Percentiles rank a stretch among this genome's conserved stretches.
phyloP scores from a whole-genome alignment of 73 alveolate genomes.

The Paramecium bursaria region DNA sequence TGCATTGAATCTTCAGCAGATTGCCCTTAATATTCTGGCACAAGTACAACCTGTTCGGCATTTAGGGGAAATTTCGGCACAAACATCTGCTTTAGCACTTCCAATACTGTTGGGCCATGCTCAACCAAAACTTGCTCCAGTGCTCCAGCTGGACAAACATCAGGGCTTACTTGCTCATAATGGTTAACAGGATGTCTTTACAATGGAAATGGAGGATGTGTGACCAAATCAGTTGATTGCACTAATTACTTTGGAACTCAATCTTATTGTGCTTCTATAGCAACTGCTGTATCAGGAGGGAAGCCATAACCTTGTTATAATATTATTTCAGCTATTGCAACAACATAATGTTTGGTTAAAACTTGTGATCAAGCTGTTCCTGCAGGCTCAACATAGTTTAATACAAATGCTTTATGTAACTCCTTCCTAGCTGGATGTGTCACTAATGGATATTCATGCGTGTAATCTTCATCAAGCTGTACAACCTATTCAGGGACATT shows the following conservation, averaged over 20 bases:
- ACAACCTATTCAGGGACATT: no score
- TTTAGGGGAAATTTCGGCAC: neutral
- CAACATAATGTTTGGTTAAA: no score
- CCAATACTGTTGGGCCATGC: no score
- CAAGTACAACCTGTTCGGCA: neutral
- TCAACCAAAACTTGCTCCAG: neutral
- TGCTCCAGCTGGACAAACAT: neutral
- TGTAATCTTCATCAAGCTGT: no score
- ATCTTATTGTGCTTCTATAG: no score
- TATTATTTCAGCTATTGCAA: no score
- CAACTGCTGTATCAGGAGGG: no score
- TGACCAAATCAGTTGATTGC: neutral
- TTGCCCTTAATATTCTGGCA: neutral
- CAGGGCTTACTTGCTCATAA: neutral
- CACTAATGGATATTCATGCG: conserved; percentile 49
- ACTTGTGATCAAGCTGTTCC: no score
- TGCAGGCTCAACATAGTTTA: no score
- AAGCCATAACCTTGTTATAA: no score
- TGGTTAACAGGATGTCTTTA: conserved; percentile 3
- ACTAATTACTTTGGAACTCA: no score
- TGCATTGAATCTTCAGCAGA: neutral
- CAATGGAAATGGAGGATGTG: conserved; percentile 12
- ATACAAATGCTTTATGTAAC: neutral
- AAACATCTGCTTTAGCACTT: neutral
- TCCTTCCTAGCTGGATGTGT: neutral